phyloP scores from a whole-genome alignment of 106 monocot species.

The Dioscorea zingiberensis region DNA sequence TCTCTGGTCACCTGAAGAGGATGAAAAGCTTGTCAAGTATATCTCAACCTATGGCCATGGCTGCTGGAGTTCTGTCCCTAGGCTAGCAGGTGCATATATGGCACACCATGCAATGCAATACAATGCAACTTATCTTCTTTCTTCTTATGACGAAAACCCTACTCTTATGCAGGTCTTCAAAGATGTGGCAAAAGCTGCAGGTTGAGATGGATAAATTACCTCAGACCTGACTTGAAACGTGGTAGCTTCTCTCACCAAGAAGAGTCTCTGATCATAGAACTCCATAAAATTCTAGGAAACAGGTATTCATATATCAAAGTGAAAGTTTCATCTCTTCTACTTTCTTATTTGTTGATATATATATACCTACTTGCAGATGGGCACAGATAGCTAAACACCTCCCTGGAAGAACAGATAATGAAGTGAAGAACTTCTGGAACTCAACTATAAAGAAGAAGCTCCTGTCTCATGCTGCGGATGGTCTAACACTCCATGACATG shows the following conservation, averaged over 20 bases:
- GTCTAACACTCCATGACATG: not conserved
- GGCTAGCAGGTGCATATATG: conserved; percentile 36
- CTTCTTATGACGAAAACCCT: no score
- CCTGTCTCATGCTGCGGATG: conserved; percentile 31
- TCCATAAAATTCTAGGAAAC: conserved; percentile 45
- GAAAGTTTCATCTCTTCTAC: not conserved
- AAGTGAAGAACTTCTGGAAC: conserved; percentile 91
- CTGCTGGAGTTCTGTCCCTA: conserved; percentile 80
- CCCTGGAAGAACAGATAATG: conserved; percentile 84
- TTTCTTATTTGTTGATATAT: not conserved
- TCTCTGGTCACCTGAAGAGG: conserved; percentile 53
- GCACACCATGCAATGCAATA: no score
- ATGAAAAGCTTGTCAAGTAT: conserved; percentile 73
- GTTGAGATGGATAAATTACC: conserved; percentile 27
- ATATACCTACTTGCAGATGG: conserved; percentile 32
- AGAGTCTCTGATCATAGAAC: conserved; percentile 42
- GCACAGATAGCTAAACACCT: conserved; percentile 78
- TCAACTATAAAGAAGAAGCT: conserved; percentile 82
- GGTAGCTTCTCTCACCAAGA: conserved; percentile 41
- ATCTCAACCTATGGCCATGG: conserved; percentile 63
- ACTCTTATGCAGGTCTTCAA: conserved; percentile 18
- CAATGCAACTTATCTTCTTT: no score
- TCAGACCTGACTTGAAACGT: conserved; percentile 34
- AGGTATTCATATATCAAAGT: conserved; percentile 14
- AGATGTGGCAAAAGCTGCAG: conserved; percentile 48